These are phyloP conservation scores for Hyphochytrium catenoides DNA, from an alignment of 352 stramenopile genomes.

Conservation along the genomic window DNA sequence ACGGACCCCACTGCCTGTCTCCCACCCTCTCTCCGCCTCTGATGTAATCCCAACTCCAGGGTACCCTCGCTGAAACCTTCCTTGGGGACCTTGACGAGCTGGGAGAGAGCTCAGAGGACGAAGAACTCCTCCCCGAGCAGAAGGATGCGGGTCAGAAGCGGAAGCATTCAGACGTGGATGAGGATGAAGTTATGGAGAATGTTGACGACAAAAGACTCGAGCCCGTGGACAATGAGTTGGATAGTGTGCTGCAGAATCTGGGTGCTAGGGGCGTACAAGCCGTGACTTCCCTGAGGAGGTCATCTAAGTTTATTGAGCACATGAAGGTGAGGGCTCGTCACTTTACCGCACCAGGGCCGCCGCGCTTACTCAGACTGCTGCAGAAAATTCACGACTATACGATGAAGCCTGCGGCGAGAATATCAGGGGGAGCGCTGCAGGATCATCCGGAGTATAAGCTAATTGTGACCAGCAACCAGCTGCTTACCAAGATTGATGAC, in stretches of 20 bases:
- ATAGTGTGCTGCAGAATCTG: constrained; percentile 1
- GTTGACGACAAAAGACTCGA: not conserved
- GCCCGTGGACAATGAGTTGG: constrained; percentile 1
- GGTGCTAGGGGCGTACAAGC: constrained; percentile 5
- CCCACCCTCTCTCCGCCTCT: too few relatives aligned
- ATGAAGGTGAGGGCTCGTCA: constrained; percentile 3
- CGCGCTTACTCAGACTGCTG: too few relatives aligned
- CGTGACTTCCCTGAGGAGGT: constrained; percentile 1
- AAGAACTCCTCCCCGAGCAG: constrained; percentile 19
- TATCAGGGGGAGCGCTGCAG: constrained; percentile 12
- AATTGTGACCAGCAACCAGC: constrained; percentile 68
- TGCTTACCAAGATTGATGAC: constrained; percentile 78
- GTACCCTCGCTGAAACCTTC: constrained; percentile 52
- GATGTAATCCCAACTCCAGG: too few relatives aligned
- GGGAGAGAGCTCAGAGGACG: constrained; percentile 39
- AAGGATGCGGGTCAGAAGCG: too few relatives aligned
- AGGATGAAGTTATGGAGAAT: constrained; percentile 5
- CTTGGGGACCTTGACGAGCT: constrained; percentile 66
- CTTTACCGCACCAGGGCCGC: not conserved
- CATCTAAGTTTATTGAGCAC: constrained; percentile 2
- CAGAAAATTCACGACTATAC: constrained; percentile 7
- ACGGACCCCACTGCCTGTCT: too few relatives aligned
- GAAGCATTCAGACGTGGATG: constrained; percentile 4
- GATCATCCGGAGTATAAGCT: constrained; percentile 44
- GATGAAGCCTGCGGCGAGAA: not conserved